A percentile compares a stretch with the other conserved stretches of the same genome.
These are phyloP conservation scores for Eimeria tenella DNA, from an alignment of 169 alveolate genomes.

Conservation along the genomic window DNA sequence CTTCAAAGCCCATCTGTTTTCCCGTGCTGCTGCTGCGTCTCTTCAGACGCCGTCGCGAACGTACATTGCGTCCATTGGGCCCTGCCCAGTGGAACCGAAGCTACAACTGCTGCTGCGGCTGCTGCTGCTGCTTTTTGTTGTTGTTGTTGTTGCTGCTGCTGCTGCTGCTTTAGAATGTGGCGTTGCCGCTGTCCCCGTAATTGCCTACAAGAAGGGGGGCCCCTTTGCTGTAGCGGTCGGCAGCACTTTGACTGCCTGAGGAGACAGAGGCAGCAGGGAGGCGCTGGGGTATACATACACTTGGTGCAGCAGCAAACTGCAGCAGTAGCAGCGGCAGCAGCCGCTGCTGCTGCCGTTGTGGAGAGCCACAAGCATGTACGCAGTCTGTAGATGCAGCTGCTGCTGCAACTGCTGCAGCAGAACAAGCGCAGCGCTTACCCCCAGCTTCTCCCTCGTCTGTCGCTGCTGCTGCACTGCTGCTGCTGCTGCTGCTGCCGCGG, in stretches of 20 bases:
- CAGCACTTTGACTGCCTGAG: neutral
- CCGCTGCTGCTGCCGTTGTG: neutral
- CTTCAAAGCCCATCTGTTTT: neutral
- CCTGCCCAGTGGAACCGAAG: too few relatives aligned
- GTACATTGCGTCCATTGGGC: too few relatives aligned
- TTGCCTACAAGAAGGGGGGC: neutral
- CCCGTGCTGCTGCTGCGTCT: constrained; percentile 23
- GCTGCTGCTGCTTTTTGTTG: neutral
- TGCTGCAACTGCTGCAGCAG: constrained; percentile 8
- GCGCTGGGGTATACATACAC: too few relatives aligned
- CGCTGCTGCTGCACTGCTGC: constrained; percentile 2
- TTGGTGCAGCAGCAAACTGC: neutral
- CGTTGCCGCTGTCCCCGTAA: neutral
- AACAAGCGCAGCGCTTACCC: neutral
- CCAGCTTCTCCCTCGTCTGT: neutral
- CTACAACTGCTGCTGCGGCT: too few relatives aligned
- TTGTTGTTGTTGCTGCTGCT: neutral
- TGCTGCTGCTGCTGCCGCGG: neutral
- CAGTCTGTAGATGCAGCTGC: neutral
- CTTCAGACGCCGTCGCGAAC: too few relatives aligned
- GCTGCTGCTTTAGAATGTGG: neutral
- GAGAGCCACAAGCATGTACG: too few relatives aligned
- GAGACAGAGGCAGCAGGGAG: neutral
- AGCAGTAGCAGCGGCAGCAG: neutral
- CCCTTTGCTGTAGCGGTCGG: neutral